These are phyloP conservation scores for Ecytonucleospora hepatopenaei DNA, from an alignment of 371 early-diverging fungal species.

Conservation along the genomic window DNA sequence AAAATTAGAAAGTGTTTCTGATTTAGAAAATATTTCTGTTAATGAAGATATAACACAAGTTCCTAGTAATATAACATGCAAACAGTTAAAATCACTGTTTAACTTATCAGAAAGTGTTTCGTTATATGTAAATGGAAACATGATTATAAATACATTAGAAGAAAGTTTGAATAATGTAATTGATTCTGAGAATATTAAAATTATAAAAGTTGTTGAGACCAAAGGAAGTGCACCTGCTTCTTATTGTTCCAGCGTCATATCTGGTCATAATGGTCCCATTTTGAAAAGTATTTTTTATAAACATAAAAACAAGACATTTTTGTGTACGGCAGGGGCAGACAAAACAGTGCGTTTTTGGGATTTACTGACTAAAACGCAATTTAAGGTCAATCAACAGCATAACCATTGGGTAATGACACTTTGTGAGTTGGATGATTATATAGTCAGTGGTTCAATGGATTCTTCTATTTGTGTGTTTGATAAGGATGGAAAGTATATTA, in stretches of 20 bases:
- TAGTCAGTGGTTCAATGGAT: slow-evolving; percentile 73
- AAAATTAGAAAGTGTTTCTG: too few species aligned
- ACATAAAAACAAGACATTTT: slow-evolving; percentile 60
- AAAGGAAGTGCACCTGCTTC: slow-evolving; percentile 31
- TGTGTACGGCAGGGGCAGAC: slow-evolving; percentile 82
- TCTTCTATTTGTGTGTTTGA: slow-evolving; percentile 67
- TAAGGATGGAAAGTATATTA: slow-evolving; percentile 58
- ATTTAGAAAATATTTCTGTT: slow-evolving; percentile 32
- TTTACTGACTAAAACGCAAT: slow-evolving; percentile 62
- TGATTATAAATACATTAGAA: slow-evolving; percentile 32
- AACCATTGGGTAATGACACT: slow-evolving; percentile 70
- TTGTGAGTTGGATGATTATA: slow-evolving; percentile 77
- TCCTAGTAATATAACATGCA: slow-evolving; percentile 19
- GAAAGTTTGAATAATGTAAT: slow-evolving; percentile 58
- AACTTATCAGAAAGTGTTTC: slow-evolving; percentile 9
- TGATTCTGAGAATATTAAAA: slow-evolving; percentile 43
- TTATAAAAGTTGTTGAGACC: slow-evolving; percentile 28
- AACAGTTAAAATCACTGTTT: slow-evolving; percentile 33
- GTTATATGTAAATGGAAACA: slow-evolving; percentile 41
- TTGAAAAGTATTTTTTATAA: slow-evolving; percentile 58
- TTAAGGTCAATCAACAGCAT: slow-evolving; percentile 61
- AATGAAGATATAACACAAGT: slow-evolving; percentile 35
- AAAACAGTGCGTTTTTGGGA: slow-evolving; percentile 88
- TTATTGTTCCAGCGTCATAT: slow-evolving; percentile 36
- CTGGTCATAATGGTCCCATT: slow-evolving; percentile 74